These are phyloP conservation scores for Patellifolia procumbens DNA, from an alignment of 179 eudicot genomes.

Conservation along the genomic window DNA sequence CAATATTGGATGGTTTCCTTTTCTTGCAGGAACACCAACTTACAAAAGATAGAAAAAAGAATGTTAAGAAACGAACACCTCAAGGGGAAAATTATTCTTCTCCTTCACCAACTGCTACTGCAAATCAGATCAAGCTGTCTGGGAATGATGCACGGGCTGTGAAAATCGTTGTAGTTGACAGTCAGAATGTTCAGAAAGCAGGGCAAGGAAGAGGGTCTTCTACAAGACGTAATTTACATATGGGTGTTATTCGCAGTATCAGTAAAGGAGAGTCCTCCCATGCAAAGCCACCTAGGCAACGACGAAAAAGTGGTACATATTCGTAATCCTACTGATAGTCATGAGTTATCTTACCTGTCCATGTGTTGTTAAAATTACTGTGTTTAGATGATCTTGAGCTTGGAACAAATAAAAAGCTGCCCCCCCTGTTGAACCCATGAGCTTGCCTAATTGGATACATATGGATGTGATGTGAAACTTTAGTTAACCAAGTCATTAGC, in stretches of 20 bases:
- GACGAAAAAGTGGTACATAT: slow-evolving; percentile 64
- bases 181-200: slow-evolving; percentile 56
- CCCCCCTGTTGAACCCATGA: background rate
- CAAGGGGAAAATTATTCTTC: slow-evolving; percentile 61
- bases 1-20: slow-evolving; percentile 22
- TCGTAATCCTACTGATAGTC: background rate
- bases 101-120: slow-evolving; percentile 34
- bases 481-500: background rate
- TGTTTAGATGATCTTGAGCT: background rate
- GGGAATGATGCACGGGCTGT: slow-evolving; percentile 54
- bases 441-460: background rate
- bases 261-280: slow-evolving; percentile 57
- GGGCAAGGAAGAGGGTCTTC: slow-evolving; percentile 65
- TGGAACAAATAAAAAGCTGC: background rate
- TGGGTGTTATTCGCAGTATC: slow-evolving; percentile 52
- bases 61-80: slow-evolving; percentile 53
- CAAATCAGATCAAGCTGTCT: slow-evolving; percentile 52
- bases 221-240: slow-evolving; percentile 47
- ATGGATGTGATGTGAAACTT: background rate
- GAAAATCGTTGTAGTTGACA: slow-evolving; percentile 56
- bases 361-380: background rate
- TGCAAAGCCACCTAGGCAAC: slow-evolving; percentile 53
- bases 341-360: slow-evolving; percentile 7
- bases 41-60: slow-evolving; percentile 76
- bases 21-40: slow-evolving; percentile 86